Evolutionary conservation across 1,284 basidiomycete species (phyloP), one percentile per base, ranked within the genome.

Genomic region (Somion occarium): DNA sequence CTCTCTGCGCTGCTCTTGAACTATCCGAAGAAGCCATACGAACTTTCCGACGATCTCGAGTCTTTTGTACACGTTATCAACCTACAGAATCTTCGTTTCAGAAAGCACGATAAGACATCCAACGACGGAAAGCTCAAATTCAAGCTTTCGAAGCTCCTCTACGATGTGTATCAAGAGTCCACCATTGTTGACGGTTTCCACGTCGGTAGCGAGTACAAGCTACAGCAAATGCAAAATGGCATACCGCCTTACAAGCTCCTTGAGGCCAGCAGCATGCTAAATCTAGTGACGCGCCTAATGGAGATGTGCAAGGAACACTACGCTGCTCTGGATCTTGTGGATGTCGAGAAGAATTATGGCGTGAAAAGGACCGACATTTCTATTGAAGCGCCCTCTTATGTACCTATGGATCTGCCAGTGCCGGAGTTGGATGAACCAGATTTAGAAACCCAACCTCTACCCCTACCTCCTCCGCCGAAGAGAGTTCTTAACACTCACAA

Each of bases 41-140:
- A 47, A 30, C 46, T 47, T 23, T 5, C 46, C 13, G 46, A 47
- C 30, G 46, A 47, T 25, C 27, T 47, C 18, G 46, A 47, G 20
- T 47, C 46, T 22, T 47, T 47, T 20, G 30, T 47, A 5, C 46
- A 47, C 22, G 46, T 47, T 30, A 34, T 47, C 46, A n/a, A n/a
- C 9, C 38, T 24, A 30, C 30, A 34, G 5, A n/a, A 9, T 11
- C 24, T 47, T 47, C 46, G 46, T 4, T 47, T 47, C n/a, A n/a
- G n/a, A n/a, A n/a, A n/a, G n/a, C n/a, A n/a, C n/a, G n/a, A n/a
- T n/a, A n/a, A n/a, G n/a, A n/a, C n/a, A n/a, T n/a, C n/a, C n/a
- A n/a, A n/a, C n/a, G n/a, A n/a, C n/a, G n/a, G n/a, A n/a, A n/a
- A n/a, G n/a, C n/a, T n/a, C n/a, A n/a, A n/a, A n/a, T n/a, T n/a